Evolutionary conservation across 2,329 filamentous ascomycete species (phyloP), one percentile per base, ranked within the genome.

Genomic region (Botrytis galanthina): DNA sequence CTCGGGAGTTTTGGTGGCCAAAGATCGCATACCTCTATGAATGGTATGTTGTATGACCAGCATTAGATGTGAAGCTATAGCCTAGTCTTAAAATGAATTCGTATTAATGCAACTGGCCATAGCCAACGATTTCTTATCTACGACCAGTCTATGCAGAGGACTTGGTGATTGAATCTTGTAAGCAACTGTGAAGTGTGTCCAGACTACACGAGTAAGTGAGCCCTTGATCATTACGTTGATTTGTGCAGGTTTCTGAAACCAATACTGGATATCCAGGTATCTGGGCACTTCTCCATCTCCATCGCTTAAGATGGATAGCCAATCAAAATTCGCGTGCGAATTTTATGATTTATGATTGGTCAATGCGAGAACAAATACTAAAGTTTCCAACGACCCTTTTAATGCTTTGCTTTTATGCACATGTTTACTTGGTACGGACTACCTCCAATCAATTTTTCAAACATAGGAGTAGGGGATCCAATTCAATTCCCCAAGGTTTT

Each of bases 261-360:
- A 32, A 39, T 37, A 5, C 48, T 54, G 48, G 26, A 54, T 51
- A 54, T 54, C 3, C 29, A 32, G 37, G 39, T 42, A 6, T 42
- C 44, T 22, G 14, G 48, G 48, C 35, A 64, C 37, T 42, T 54
- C 32, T 69, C 22, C 46, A 61, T 57, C 29, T 64, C 22, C 46
- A 57, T 57, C 46, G 69, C 69, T 66, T 69, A 66, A 66, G 20
- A 26, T 51, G 59, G 26, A 54, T 10, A 72, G 29, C 70, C 70
- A 67, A 67, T 72, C 44, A 72, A 67, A 29, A 42, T 29, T 39
- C 37, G 64, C 74, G 73, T 75, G 74, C 63, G 54, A 64, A 46
- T 44, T 14, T 51, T 4, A 83, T 42, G 32, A 12, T 22, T 37
- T 57, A n/a, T 75, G 73, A 74, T 75, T 75, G 74, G 74, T 54